Evolutionary conservation across 805 yeast genomes (phyloP), one percentile per base, ranked within the genome.

Genomic region (Hyphopichia homilentoma): DNA sequence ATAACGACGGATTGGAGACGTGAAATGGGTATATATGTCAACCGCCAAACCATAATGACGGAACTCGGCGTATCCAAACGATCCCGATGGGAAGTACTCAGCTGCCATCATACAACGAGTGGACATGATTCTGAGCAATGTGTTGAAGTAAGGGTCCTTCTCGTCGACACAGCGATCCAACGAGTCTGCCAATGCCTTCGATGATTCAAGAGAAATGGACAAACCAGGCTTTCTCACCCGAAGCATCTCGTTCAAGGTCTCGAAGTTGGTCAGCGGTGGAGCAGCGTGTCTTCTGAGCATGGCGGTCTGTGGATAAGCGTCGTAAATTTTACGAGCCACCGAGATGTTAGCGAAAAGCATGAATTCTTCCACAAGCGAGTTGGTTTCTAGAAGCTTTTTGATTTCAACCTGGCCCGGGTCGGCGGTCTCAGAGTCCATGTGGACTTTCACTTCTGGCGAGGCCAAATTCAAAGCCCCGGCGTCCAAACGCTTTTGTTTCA

Each of bases 31-130:
- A 60, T 93, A 93, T 28, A 93, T 93, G 47, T 89, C 97, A 32
- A 90, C 88, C 3, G 99, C 99, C 42, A 93, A 72, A 57, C 99
- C 99, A 59, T 93, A 93, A 70, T 93, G 99, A 41, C 82, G 78
- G 68, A 86, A 93, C 43, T 93, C 98, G 9, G 94, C 79, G 52
- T 87, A 86, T 7, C 95, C 84, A 50, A 72, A 86, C 11, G 84
- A 79, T 6, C 99, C 97, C 0, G 96, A 77, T 7, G 94, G 80
- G 65, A 93, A 93, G 54, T 93, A 93, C 55, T 90, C 97, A 2
- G 99, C 99, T 2, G 98, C 96, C 84, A 88, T 86, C 98, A 93
- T 93, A 62, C 97, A 90, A 50, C 99, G 75, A 0, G 99, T 93
- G 6, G 97, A 93, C 95, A 93, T 83, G 44, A 93, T 93, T 59